A percentile compares a stretch with the other conserved stretches of the same genome.
Conservation (phyloP, 2,329 filamentous ascomycete species). For the Exserohilum rostratum region DNA sequence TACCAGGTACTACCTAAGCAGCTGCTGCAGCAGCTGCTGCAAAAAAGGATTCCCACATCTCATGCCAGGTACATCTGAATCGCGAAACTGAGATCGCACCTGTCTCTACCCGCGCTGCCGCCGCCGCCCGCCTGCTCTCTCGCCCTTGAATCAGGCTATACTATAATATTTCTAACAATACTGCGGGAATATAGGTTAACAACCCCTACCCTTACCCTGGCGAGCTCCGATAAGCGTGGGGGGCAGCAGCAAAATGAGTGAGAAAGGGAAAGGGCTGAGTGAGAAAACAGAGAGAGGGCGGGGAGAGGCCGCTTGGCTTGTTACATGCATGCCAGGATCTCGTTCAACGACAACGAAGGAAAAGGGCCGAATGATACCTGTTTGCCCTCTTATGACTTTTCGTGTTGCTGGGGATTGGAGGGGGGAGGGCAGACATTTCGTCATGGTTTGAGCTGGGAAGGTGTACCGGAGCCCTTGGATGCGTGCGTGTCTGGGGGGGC, state of each 20-base stretch:
- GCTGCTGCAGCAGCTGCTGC: too few species aligned
- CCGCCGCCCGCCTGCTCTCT: too few species aligned
- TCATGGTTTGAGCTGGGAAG: conserved; percentile 9
- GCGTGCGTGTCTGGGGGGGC: not conserved
- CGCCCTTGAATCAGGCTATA: conserved; percentile 7
- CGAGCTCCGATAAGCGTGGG: conserved; percentile 9
- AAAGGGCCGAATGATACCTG: conserved; percentile 9
- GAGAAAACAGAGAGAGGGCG: not conserved
- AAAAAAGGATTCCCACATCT: not conserved
- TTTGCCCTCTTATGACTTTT: not conserved
- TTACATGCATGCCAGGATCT: not conserved
- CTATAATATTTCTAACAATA: conserved; percentile 5
- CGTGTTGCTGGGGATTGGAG: conserved; percentile 2
- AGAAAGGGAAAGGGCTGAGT: too few species aligned
- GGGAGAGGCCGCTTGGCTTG: not conserved
- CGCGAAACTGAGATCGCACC: too few species aligned
- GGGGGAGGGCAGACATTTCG: conserved; percentile 1
- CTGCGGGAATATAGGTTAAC: not conserved
- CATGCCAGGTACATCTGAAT: conserved; percentile 12
- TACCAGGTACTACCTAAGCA: too few species aligned
- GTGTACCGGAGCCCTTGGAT: conserved; percentile 9
- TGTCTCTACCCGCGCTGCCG: too few species aligned
- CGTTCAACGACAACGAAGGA: too few species aligned
- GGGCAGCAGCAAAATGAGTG: too few species aligned
- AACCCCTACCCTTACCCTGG: too few species aligned